A percentile compares a stretch with the other conserved stretches of the same genome.
Evolutionary conservation across 75 land plant species (phyloP).

Genomic region (Cryptomeria japonica): DNA sequence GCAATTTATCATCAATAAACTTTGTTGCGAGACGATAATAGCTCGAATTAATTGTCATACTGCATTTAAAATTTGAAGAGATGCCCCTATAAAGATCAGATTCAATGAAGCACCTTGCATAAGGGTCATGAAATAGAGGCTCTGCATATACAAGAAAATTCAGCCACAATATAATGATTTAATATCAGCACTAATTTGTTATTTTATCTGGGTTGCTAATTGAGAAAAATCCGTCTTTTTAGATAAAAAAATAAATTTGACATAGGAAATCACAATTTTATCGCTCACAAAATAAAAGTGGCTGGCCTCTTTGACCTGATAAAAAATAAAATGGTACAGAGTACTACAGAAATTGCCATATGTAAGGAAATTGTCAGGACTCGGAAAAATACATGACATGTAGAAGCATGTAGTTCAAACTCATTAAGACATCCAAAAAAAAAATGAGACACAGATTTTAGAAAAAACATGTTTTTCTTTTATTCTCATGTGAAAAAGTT

Average conservation of each 20-base stretch:
- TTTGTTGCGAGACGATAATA: conserved; percentile 65
- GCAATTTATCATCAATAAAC: conserved; percentile 73
- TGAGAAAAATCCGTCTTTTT: not conserved
- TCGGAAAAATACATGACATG: not conserved
- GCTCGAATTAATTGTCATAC: not conserved
- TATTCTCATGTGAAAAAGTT: not conserved
- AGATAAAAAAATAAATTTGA: not conserved
- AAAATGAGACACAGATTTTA: not conserved
- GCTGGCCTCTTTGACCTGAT: not conserved
- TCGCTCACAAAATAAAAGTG: not conserved
- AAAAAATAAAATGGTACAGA: not conserved
- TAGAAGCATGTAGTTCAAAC: not conserved
- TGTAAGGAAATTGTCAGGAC: not conserved
- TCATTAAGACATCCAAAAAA: not conserved
- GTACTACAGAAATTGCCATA: not conserved
- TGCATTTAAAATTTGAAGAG: not conserved
- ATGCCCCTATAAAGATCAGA: conserved; percentile 10
- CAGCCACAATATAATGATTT: not conserved
- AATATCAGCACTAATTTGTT: not conserved
- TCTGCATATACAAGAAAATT: conserved; percentile 40
- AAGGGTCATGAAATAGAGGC: conserved; percentile 78
- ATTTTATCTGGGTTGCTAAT: not conserved
- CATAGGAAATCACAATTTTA: not conserved
- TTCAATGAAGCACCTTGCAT: conserved; percentile 63
- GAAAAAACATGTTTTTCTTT: not conserved